These are phyloP conservation scores for Hygrophorus pudorinus DNA, from an alignment of 768 basidiomycete species.

Conservation along the genomic window DNA sequence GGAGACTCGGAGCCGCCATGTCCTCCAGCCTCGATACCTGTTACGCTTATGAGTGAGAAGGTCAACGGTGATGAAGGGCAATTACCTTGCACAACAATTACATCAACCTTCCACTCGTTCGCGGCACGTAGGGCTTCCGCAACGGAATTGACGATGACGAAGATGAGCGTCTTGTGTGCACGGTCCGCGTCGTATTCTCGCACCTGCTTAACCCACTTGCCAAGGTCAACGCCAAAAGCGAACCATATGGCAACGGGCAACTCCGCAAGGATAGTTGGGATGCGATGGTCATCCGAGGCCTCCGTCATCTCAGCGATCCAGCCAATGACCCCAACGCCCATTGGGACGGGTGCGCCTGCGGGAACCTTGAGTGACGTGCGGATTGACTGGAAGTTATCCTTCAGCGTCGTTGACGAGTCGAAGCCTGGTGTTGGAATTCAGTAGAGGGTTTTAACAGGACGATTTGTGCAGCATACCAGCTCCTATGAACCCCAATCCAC, in stretches of 20 bases:
- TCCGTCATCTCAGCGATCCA: constrained; percentile 44
- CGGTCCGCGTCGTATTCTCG: constrained; percentile 29
- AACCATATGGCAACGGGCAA: constrained; percentile 49
- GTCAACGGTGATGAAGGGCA: constrained; percentile 1
- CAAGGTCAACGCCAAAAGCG: constrained; percentile 43
- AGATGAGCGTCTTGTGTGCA: constrained; percentile 36
- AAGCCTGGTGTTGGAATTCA: constrained; percentile 23
- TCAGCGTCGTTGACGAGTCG: constrained; percentile 23
- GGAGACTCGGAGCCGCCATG: constrained; percentile 31
- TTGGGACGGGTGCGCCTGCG: constrained; percentile 28
- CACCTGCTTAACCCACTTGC: constrained; percentile 41
- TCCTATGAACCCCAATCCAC: constrained; percentile 48
- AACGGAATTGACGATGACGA: constrained; percentile 39
- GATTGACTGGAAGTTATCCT: constrained; percentile 29
- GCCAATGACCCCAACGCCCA: constrained; percentile 50
- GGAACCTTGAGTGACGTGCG: constrained; percentile 23
- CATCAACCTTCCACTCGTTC: constrained; percentile 45
- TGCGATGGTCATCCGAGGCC: constrained; percentile 22
- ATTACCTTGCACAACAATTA: constrained; percentile 56
- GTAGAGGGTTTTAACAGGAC: background rate
- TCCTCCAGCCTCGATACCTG: constrained; percentile 22
- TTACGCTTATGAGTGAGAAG: background rate
- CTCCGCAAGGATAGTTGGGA: constrained; percentile 34
- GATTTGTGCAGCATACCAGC: constrained; percentile 28
- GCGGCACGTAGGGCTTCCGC: constrained; percentile 38